Percentiles rank a stretch among this genome's conserved stretches.
Evolutionary conservation across 768 basidiomycete genomes (phyloP).

Genomic region (Hericium erinaceus): DNA sequence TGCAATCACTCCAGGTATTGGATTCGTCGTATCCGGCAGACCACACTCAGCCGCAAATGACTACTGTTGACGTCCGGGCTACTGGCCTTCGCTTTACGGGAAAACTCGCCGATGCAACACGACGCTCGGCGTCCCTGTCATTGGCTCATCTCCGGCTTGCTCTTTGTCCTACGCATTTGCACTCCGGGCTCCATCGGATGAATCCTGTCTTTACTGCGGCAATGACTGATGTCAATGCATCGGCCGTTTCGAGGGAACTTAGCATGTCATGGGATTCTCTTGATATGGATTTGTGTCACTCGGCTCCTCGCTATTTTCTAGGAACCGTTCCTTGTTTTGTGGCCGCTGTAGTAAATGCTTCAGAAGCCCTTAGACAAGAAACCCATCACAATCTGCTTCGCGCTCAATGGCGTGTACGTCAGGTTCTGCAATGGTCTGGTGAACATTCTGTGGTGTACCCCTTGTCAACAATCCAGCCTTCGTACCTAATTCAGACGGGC

Average conservation of each 20-base stretch:
- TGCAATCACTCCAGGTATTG: too few species aligned
- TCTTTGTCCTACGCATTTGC: background rate
- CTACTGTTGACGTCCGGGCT: background rate
- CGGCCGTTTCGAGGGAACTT: too few species aligned
- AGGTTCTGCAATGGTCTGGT: constrained; percentile 42
- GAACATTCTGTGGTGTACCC: constrained; percentile 55
- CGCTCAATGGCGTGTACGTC: constrained; percentile 22
- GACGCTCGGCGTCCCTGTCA: background rate
- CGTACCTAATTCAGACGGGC: constrained; percentile 73
- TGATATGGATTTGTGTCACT: constrained; percentile 4
- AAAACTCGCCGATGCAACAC: background rate
- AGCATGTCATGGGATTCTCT: constrained; percentile 3
- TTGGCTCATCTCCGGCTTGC: background rate
- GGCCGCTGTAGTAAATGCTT: background rate
- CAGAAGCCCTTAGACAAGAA: background rate
- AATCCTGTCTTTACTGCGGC: too few species aligned
- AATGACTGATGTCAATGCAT: too few species aligned
- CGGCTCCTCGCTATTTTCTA: constrained; percentile 3
- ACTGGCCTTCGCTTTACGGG: background rate
- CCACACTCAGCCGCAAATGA: too few species aligned
- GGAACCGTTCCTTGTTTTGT: background rate
- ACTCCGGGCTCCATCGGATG: background rate
- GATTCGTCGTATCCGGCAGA: too few species aligned
- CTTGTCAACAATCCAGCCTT: constrained; percentile 75
- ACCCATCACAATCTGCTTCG: background rate